Percentiles rank a stretch among this genome's conserved stretches.
phyloP scores from a whole-genome alignment of 495 filamentous ascomycete genomes.

The Tuber brumale region DNA sequence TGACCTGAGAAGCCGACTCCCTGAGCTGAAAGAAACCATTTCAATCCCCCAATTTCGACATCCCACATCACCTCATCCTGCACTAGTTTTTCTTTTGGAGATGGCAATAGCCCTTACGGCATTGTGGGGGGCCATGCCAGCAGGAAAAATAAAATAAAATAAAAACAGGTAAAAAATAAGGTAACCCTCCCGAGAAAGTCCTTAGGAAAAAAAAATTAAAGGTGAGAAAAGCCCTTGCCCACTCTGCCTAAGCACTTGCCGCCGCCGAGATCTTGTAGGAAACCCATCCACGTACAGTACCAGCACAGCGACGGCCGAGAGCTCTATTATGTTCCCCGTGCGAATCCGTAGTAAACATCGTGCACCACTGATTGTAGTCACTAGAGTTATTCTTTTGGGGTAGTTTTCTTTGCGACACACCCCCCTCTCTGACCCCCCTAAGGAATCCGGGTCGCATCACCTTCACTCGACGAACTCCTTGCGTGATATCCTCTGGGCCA shows the following conservation, averaged over 20 bases:
- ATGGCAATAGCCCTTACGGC: background rate
- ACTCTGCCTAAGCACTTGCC: slow-evolving; percentile 13
- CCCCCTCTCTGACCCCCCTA: background rate
- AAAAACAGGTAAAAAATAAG: slow-evolving; percentile 26
- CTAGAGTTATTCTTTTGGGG: background rate
- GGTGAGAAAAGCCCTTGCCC: background rate
- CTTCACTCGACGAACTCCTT: background rate
- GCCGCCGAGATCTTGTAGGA: slow-evolving; percentile 13
- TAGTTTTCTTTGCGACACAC: slow-evolving; percentile 15
- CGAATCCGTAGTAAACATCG: slow-evolving; percentile 9
- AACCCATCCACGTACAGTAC: slow-evolving; percentile 28
- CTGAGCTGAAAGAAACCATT: slow-evolving; percentile 7
- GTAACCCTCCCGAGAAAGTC: slow-evolving; percentile 10
- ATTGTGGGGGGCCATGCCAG: background rate
- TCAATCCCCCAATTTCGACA: background rate
- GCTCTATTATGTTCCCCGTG: slow-evolving; percentile 9
- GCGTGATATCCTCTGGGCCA: background rate
- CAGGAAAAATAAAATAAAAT: slow-evolving; percentile 15
- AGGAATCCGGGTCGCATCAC: background rate
- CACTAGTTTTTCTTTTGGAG: background rate
- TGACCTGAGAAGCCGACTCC: background rate
- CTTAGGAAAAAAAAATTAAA: background rate
- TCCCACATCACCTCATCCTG: background rate
- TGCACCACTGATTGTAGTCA: slow-evolving; percentile 18
- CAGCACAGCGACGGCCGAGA: slow-evolving; percentile 26